These are phyloP conservation scores for Pogostemon cablin DNA, from an alignment of 257 asterid species.

Conservation along the genomic window DNA sequence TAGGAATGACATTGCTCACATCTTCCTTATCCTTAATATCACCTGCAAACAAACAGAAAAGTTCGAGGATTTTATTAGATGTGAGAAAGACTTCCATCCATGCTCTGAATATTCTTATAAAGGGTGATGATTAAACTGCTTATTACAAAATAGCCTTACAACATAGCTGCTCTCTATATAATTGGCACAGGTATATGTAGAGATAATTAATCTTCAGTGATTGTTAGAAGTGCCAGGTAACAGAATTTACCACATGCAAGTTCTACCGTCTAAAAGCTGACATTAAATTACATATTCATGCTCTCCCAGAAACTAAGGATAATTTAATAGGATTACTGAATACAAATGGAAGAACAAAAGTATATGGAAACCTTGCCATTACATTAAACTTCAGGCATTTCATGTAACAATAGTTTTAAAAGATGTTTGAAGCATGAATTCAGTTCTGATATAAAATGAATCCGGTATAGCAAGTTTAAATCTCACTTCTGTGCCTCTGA, in stretches of 20 bases:
- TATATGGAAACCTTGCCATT: neutral
- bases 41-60: constrained; percentile 31
- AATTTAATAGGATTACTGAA: too few species aligned
- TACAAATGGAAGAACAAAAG: neutral
- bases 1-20: constrained; percentile 22
- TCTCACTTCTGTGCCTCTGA: too few species aligned
- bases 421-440: neutral
- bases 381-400: neutral
- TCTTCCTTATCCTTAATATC: constrained; percentile 34
- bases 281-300: neutral
- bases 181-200: neutral
- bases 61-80: neutral
- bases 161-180: neutral
- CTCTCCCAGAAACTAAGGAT: neutral
- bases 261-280: neutral
- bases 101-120: neutral
- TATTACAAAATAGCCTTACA: too few species aligned
- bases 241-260: neutral
- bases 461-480: too few species aligned
- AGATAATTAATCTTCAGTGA: neutral
- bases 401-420: constrained; percentile 10
- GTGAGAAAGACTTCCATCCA: neutral
- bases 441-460: neutral
- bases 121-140: too few species aligned
- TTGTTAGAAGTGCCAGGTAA: neutral